Evolutionary conservation across 2,329 filamentous ascomycete species (phyloP).

Genomic region (Sarocladium oryzae): DNA sequence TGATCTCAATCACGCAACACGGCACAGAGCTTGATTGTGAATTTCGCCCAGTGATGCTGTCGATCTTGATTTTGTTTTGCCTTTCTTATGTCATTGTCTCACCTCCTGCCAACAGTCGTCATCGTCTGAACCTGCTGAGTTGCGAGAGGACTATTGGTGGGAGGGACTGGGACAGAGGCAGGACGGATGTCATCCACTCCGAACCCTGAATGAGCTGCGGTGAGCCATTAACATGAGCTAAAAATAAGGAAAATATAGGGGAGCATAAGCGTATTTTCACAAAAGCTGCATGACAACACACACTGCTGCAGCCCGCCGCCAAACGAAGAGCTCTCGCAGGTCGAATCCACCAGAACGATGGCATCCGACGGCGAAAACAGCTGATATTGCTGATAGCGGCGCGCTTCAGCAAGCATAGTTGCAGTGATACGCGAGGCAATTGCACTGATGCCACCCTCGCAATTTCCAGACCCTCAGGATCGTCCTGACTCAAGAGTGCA

Average conservation of each 20-base stretch:
- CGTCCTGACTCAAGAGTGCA: too few species aligned
- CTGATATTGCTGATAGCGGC: too few species aligned
- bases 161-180: background rate
- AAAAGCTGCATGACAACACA: background rate
- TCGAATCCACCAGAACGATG: too few species aligned
- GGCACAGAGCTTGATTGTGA: background rate
- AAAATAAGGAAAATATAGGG: background rate
- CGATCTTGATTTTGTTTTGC: background rate
- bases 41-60: background rate
- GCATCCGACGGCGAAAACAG: background rate
- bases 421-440: too few species aligned
- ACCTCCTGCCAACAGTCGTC: background rate
- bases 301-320: background rate
- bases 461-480: too few species aligned
- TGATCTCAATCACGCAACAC: conserved; percentile 5
- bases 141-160: background rate
- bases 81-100: background rate
- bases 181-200: background rate
- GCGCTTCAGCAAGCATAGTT: too few species aligned
- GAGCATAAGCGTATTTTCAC: background rate
- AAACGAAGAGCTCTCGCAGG: background rate
- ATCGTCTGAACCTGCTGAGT: background rate
- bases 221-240: background rate
- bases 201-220: background rate
- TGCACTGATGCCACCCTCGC: too few species aligned